A percentile compares a stretch with the other conserved stretches of the same genome.
phyloP scores from a whole-genome alignment of 2,329 filamentous ascomycete genomes.

The Fusarium poae region DNA sequence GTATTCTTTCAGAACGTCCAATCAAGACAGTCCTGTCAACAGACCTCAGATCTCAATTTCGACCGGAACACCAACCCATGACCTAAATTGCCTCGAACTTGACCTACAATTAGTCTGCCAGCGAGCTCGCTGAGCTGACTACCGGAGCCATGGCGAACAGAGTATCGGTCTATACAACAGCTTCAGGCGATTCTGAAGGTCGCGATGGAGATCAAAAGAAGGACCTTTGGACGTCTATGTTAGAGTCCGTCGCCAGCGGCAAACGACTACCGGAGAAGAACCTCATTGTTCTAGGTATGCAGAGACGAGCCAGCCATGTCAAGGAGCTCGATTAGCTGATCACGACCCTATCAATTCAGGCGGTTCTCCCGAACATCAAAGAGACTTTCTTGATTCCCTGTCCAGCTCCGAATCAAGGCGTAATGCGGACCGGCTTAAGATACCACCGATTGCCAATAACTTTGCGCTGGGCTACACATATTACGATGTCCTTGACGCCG shows the following conservation, averaged over 20 bases:
- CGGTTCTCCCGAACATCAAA: slow-evolving; percentile 84
- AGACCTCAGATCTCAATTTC: slow-evolving; percentile 8
- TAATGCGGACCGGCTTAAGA: slow-evolving; percentile 69
- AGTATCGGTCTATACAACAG: slow-evolving; percentile 70
- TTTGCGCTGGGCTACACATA: slow-evolving; percentile 96
- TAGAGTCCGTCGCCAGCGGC: slow-evolving; percentile 89
- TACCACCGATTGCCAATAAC: slow-evolving; percentile 87
- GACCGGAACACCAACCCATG: slow-evolving; percentile 19
- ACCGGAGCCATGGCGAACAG: slow-evolving; percentile 65
- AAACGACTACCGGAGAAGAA: slow-evolving; percentile 94
- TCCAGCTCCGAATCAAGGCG: slow-evolving; percentile 67
- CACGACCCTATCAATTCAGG: slow-evolving; percentile 61
- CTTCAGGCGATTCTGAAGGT: slow-evolving; percentile 66
- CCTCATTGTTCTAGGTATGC: slow-evolving; percentile 82
- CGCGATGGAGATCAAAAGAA: slow-evolving; percentile 80
- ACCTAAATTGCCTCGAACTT: slow-evolving; percentile 27
- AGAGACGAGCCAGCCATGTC: not conserved
- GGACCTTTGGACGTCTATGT: slow-evolving; percentile 94
- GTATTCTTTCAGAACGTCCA: slow-evolving; percentile 26
- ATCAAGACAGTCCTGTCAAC: not conserved
- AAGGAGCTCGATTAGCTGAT: slow-evolving; percentile 49
- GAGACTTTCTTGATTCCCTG: slow-evolving; percentile 81
- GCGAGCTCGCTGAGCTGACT: slow-evolving; percentile 36
- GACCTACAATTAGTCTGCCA: slow-evolving; percentile 16
- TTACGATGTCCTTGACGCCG: slow-evolving; percentile 91